Conservation (phyloP, 768 basidiomycete species). For the Favolaschia claudopus region DNA sequence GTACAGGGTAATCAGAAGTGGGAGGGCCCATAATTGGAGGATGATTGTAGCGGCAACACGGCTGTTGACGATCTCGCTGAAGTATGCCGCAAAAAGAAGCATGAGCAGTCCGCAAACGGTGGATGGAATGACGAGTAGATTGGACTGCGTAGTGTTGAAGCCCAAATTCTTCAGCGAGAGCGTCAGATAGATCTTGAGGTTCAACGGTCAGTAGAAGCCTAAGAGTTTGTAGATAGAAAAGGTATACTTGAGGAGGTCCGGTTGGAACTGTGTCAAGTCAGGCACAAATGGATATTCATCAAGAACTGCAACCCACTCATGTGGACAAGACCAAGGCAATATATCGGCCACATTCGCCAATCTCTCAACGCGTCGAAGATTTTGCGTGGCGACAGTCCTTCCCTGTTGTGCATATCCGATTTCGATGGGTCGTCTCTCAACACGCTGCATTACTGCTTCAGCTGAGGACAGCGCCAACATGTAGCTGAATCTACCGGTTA, state of each 20-base stretch:
- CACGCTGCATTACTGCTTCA: constrained; percentile 39
- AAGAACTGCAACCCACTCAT: constrained; percentile 46
- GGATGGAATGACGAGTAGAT: constrained; percentile 68
- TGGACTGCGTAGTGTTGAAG: constrained; percentile 68
- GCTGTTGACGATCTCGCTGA: constrained; percentile 64
- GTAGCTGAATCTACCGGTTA: constrained; percentile 45
- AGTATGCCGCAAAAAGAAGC: constrained; percentile 54
- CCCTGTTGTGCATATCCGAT: constrained; percentile 76
- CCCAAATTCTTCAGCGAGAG: constrained; percentile 68
- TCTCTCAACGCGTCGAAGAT: constrained; percentile 62
- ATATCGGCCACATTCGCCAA: constrained; percentile 73
- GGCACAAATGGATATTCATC: neutral
- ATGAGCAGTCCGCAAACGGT: constrained; percentile 59
- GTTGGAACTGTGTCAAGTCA: constrained; percentile 53
- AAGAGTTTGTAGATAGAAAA: neutral
- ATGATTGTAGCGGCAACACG: constrained; percentile 60
- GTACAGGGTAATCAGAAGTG: constrained; percentile 64
- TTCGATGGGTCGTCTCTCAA: constrained; percentile 73
- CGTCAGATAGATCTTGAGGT: constrained; percentile 56
- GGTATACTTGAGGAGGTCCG: constrained; percentile 53
- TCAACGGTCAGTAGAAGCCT: neutral
- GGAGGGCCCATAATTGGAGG: constrained; percentile 68
- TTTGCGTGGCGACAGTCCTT: constrained; percentile 59
- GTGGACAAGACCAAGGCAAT: constrained; percentile 61
- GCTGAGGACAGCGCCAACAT: neutral